Base-by-base conservation (phyloP, 116 monocot species). In the Posidonia oceanica region DNA sequence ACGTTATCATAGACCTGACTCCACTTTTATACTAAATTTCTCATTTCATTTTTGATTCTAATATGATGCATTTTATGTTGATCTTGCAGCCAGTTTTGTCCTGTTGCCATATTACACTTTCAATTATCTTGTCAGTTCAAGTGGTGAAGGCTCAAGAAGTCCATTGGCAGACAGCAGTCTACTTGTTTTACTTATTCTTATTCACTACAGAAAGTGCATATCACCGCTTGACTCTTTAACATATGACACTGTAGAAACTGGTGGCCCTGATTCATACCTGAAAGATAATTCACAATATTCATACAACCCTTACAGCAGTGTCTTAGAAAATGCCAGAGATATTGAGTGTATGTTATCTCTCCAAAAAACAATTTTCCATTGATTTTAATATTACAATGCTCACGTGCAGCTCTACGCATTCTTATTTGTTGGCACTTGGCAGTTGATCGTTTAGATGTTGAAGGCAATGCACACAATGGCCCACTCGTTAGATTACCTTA, bases 391-490 rank as follows among this genome's bases (percentile, higher is more conserved):
- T 61, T 38, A 64, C 15, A 14, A 64, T 37, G 29, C 39, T 69
- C 38, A 56, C 58, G 36, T 58, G 5, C 3, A 7, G 51, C 17
- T 56, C n/a, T 58, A 70, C 39, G 16, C 29, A 29, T 54, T n/a
- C 16, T 56, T 72, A 62, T 81, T 41, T 72, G 4, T 41, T 64
- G 83, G 71, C 84, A 92, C 90, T 93, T 92, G 85, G 73, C 85
- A 98, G 98, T 93, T 92, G 90, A 98, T 78, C 85, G 84, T 74
- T 79, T 87, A 66, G 98, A 98, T 74, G 71, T 93, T 68, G 93
- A 90, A 74, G 89, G 87, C 37, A 87, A 93, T 84, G 87, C 85
- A 53, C 77, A 82, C 40, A 80, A 59, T 82, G 89, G 87, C 37
- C 80, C 87, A 52, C 60, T 87, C 71, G 87, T 98, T 73, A 87